phyloP scores from a whole-genome alignment of 352 stramenopile genomes.

The Globisporangium paroecandrum region DNA sequence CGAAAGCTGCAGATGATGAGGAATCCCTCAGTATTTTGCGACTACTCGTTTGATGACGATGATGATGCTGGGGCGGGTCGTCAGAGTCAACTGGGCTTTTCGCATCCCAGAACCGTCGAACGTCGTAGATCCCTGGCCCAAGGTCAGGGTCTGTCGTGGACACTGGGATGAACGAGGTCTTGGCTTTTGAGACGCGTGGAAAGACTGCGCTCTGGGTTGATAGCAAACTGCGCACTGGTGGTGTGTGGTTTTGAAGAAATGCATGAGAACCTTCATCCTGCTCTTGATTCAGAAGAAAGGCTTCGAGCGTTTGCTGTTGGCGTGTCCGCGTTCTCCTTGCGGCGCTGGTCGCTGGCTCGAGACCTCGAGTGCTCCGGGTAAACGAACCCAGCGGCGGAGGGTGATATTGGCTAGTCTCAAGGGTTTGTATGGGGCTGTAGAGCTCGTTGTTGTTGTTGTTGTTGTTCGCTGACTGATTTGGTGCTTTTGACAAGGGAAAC shows the following conservation, averaged over 20 bases:
- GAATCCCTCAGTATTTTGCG: constrained; percentile 11
- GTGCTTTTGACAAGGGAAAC: background rate
- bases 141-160: constrained; percentile 12
- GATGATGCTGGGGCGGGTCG: background rate
- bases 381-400: constrained; percentile 11
- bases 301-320: background rate
- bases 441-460: background rate
- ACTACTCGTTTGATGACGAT: background rate
- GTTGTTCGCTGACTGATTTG: background rate
- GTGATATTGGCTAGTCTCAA: background rate
- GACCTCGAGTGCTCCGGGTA: constrained; percentile 7
- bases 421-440: background rate
- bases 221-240: constrained; percentile 3
- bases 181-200: constrained; percentile 5
- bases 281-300: background rate
- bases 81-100: background rate
- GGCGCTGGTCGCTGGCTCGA: background rate
- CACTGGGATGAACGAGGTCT: background rate
- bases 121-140: constrained; percentile 33
- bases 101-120: constrained; percentile 47
- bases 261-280: background rate
- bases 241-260: background rate
- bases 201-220: constrained; percentile 16
- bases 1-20: constrained; percentile 41
- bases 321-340: background rate